Base-by-base conservation (phyloP, 1,284 basidiomycete species). In the Cutaneotrichosporon spelunceum region DNA sequence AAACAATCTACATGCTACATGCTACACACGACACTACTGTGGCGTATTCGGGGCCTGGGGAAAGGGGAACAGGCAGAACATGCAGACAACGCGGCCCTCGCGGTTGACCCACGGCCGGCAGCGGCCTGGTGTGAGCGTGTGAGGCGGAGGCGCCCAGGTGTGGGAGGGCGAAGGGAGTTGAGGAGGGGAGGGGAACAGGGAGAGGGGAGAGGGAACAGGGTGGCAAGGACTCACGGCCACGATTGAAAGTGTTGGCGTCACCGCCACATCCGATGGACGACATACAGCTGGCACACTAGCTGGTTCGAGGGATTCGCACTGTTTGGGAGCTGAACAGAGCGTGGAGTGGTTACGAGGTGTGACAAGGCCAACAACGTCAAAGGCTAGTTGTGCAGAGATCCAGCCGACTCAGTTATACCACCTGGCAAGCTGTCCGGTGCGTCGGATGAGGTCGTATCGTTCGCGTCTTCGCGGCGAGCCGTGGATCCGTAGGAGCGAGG, bases 231-330 rank as follows among this genome's bases (percentile, higher is more conserved):
- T 48, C 29, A 56, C 55, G 55, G 2, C 55, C 55, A 29, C 55
- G 45, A 23, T 56, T 56, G 44, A 56, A 56, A 4, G 36, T 48
- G 30, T 56, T 30, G n/a, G 30, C 21, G 27, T 56, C 36, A 14
- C 55, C 55, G 24, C 44, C 44, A 30, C 55, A 56, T 6, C 55
- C 44, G 30, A 56, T 56, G n/a, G 55, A 47, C 11, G 55, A 47
- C 55, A 56, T 56, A n/a, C 19, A 21, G 49, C n/a, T 47, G 24
- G 23, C 21, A 48, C 21, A 21, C 9, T 14, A 23, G 45, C 21
- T 13, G 23, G n/a, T 4, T 9, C 21, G 21, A 23, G n/a, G n/a
- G 45, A 44, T 48, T 8, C 21, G 21, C 45, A 19, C 19, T 14
- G 14, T 44, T 44, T 21, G 16, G 42, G 16, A n/a, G 19, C 10